A percentile compares a stretch with the other conserved stretches of the same genome.
These are phyloP conservation scores for Podila horticola DNA, from an alignment of 192 early-diverging fungal species.

Conservation along the genomic window DNA sequence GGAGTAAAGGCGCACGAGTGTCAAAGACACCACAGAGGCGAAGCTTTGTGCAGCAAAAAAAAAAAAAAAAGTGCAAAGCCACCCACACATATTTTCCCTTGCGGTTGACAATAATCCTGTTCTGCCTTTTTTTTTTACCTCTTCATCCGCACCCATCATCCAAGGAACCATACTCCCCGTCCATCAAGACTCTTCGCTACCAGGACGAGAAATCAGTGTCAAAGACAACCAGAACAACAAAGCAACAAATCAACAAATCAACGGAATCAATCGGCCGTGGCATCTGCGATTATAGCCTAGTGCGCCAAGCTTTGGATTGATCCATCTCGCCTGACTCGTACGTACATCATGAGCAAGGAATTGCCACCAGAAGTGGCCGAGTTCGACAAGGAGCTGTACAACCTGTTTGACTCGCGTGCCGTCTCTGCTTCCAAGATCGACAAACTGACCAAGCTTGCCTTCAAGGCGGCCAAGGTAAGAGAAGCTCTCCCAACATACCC, in stretches of 20 bases:
- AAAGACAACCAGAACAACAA: too few relatives aligned
- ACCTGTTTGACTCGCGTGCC: constrained; percentile 50
- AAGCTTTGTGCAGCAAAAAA: too few relatives aligned
- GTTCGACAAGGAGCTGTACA: constrained; percentile 54
- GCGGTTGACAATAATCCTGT: neutral
- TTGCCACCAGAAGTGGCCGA: constrained; percentile 42
- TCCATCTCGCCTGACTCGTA: too few relatives aligned
- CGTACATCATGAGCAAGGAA: constrained; percentile 16
- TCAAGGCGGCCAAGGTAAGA: constrained; percentile 52
- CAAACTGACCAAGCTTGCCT: constrained; percentile 52
- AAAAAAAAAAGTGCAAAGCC: neutral
- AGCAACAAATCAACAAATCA: too few relatives aligned
- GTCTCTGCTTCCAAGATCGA: constrained; percentile 56
- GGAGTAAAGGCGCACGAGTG: too few relatives aligned
- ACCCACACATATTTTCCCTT: neutral
- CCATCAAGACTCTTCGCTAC: too few relatives aligned
- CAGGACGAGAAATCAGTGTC: too few relatives aligned
- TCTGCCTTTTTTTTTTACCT: neutral
- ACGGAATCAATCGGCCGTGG: too few relatives aligned
- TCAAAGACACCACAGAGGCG: too few relatives aligned
- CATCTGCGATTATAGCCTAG: too few relatives aligned
- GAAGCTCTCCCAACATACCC: too few relatives aligned
- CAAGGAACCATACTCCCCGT: neutral
- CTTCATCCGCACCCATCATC: neutral
- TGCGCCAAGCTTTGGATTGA: too few relatives aligned